A percentile compares a stretch with the other conserved stretches of the same genome.
Conservation (phyloP, 2,329 filamentous ascomycete species). For the Phyllosticta paracitricarpa region DNA sequence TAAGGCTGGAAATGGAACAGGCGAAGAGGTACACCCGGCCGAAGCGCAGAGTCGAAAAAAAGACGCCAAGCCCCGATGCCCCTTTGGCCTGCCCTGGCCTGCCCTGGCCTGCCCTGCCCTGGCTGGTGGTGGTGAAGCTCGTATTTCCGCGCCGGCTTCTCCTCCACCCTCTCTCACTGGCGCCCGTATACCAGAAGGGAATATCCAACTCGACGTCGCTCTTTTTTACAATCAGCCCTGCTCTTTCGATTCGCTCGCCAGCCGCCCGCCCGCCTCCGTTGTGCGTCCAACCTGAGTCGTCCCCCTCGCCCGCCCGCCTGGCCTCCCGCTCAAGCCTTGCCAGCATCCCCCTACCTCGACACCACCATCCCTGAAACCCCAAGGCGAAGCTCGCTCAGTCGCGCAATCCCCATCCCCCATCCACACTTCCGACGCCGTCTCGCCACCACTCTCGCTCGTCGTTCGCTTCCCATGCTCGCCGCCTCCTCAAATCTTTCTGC, state of each 20-base stretch:
- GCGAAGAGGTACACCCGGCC: no score
- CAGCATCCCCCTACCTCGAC: neutral
- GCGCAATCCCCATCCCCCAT: slow-evolving; percentile 1
- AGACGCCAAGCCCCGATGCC: neutral
- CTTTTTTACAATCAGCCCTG: slow-evolving; percentile 1
- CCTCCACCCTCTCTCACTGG: neutral
- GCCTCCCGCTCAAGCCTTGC: neutral
- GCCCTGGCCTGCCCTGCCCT: no score
- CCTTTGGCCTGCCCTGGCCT: neutral
- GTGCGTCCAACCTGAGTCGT: neutral
- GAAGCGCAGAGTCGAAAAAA: no score
- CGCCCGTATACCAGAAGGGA: neutral
- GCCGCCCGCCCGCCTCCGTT: neutral
- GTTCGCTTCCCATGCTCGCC: slow-evolving; percentile 8
- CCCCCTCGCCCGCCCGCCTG: neutral
- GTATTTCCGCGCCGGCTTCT: neutral
- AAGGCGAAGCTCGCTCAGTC: slow-evolving; percentile 7
- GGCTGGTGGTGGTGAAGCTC: neutral
- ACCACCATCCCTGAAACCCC: slow-evolving; percentile 8
- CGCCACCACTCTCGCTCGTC: slow-evolving; percentile 8
- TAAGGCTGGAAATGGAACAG: neutral
- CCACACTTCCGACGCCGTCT: neutral
- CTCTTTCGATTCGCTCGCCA: neutral
- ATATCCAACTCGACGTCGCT: neutral
- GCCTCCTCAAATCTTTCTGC: slow-evolving; percentile 1